These are phyloP conservation scores for Citrus hindsii DNA, from an alignment of 345 rosid genomes.

Conservation along the genomic window DNA sequence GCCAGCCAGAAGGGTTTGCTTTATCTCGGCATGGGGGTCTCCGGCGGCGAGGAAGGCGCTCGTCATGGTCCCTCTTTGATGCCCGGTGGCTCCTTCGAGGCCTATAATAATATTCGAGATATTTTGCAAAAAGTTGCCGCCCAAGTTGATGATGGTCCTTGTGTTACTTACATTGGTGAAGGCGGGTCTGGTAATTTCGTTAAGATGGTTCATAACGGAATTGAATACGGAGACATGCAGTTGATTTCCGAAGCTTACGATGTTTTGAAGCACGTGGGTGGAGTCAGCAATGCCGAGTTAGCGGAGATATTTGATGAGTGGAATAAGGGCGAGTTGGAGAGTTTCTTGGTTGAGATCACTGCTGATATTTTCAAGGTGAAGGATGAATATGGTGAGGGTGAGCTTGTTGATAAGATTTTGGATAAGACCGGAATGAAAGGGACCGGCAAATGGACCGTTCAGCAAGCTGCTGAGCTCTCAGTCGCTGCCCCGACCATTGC, in stretches of 20 bases:
- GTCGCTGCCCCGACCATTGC: conserved; percentile 97
- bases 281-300: conserved; percentile 62
- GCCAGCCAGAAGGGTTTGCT: conserved; percentile 54
- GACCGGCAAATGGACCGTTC: conserved; percentile 98
- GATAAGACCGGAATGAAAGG: conserved; percentile 99
- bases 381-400: conserved; percentile 63
- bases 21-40: conserved; percentile 94
- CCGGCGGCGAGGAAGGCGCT: conserved; percentile 98
- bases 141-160: conserved; percentile 97
- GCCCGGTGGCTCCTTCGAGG: conserved; percentile 90
- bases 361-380: conserved; percentile 79
- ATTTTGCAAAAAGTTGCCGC: conserved; percentile 79
- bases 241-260: conserved; percentile 92
- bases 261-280: conserved; percentile 86
- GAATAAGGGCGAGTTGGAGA: conserved; percentile 87
- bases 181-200: conserved; percentile 99
- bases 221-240: conserved; percentile 99
- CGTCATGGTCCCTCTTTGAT: conserved; percentile 86
- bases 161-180: conserved; percentile 90
- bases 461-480: conserved; percentile 97
- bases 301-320: conserved; percentile 72
- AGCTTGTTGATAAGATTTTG: conserved; percentile 86
- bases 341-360: conserved; percentile 89
- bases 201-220: conserved; percentile 98
- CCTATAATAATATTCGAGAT: conserved; percentile 69